Percentiles rank a stretch among this genome's conserved stretches.
These are phyloP conservation scores for Neoboletus subvelutipes DNA, from an alignment of 768 basidiomycete genomes.

Conservation along the genomic window DNA sequence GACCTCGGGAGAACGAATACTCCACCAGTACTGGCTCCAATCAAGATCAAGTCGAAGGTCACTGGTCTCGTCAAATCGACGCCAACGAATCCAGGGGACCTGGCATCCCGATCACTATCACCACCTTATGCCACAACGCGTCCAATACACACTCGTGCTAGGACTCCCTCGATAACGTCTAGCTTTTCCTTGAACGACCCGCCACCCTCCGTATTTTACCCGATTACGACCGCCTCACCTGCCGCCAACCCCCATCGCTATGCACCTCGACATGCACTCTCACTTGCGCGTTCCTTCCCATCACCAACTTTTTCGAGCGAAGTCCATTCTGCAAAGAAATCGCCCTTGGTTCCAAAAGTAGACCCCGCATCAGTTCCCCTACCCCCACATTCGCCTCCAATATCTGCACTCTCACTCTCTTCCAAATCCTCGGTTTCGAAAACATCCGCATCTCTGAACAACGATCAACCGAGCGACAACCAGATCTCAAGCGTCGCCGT, in stretches of 20 bases:
- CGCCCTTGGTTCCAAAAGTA: slow-evolving; percentile 34
- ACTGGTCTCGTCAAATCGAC: slow-evolving; percentile 44
- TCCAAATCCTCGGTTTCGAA: slow-evolving; percentile 68
- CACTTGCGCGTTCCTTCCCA: slow-evolving; percentile 35
- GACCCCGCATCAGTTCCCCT: slow-evolving; percentile 60
- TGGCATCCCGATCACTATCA: slow-evolving; percentile 41
- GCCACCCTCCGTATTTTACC: slow-evolving; percentile 42
- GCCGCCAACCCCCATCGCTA: slow-evolving; percentile 63
- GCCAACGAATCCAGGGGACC: slow-evolving; percentile 18
- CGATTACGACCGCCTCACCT: slow-evolving; percentile 54
- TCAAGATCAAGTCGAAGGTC: slow-evolving; percentile 63
- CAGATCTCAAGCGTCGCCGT: slow-evolving; percentile 43
- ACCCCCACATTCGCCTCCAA: slow-evolving; percentile 68
- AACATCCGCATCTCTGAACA: slow-evolving; percentile 44
- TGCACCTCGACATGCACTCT: slow-evolving; percentile 34
- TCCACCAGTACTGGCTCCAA: slow-evolving; percentile 21
- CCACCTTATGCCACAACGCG: slow-evolving; percentile 34
- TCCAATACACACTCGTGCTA: slow-evolving; percentile 27
- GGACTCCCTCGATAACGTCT: slow-evolving; percentile 31
- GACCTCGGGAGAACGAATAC: slow-evolving; percentile 15
- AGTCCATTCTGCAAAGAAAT: slow-evolving; percentile 14
- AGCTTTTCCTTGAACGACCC: slow-evolving; percentile 27
- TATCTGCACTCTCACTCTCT: slow-evolving; percentile 72
- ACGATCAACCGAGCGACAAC: slow-evolving; percentile 39
- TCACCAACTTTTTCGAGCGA: slow-evolving; percentile 29